Conservation (phyloP, 208 protist genomes). For the Phytomonas francai region DNA sequence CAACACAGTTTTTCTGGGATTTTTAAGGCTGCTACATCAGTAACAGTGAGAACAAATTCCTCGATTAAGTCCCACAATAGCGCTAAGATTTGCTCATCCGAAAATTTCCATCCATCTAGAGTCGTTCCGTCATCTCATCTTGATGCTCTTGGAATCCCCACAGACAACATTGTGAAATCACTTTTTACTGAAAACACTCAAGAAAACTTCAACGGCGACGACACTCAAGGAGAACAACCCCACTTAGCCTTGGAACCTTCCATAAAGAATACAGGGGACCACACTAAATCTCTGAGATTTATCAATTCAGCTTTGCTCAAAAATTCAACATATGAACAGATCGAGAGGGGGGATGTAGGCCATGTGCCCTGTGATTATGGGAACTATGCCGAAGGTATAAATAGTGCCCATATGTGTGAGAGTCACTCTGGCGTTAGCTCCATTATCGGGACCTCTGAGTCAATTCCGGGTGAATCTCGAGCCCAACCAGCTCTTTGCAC, state of each 20-base stretch:
- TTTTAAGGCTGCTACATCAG: background rate
- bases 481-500: background rate
- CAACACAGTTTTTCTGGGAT: background rate
- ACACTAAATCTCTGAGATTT: background rate
- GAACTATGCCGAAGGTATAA: background rate
- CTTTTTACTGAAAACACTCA: background rate
- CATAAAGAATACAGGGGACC: background rate
- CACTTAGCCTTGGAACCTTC: background rate
- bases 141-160: background rate
- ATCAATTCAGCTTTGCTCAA: background rate
- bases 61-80: background rate
- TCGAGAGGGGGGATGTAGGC: background rate
- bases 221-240: background rate
- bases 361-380: background rate
- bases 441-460: background rate
- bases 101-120: background rate
- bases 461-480: background rate
- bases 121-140: background rate
- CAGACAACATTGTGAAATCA: background rate
- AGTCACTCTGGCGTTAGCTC: background rate
- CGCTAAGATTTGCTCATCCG: background rate
- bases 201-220: background rate
- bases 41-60: background rate
- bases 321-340: background rate
- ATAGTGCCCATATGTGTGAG: background rate